These are phyloP conservation scores for Wickerhamomyces alni DNA, from an alignment of 805 yeast genomes.

Conservation along the genomic window DNA sequence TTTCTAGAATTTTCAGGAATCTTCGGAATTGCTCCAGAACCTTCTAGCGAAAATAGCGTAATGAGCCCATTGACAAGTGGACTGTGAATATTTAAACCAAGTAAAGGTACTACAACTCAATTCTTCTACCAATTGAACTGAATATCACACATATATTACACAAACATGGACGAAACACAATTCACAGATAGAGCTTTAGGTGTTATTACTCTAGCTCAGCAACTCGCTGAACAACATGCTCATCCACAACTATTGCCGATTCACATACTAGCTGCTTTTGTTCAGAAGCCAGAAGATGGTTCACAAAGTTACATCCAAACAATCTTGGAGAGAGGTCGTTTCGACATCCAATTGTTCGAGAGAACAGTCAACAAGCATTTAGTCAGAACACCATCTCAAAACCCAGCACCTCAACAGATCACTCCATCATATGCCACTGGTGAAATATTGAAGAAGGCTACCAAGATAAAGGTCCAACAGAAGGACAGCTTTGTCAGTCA, in stretches of 20 bases:
- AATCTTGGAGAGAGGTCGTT: slow-evolving; percentile 77
- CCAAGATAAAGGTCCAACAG: slow-evolving; percentile 75
- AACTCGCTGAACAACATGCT: slow-evolving; percentile 77
- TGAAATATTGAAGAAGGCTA: slow-evolving; percentile 66
- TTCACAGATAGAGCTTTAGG: slow-evolving; percentile 91
- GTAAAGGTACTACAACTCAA: too few species aligned
- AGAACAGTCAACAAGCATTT: slow-evolving; percentile 74
- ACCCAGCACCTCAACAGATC: slow-evolving; percentile 82
- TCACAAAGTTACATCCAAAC: slow-evolving; percentile 69
- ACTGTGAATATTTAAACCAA: too few species aligned
- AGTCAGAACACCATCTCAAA: slow-evolving; percentile 81
- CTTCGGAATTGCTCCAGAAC: slow-evolving; percentile 3
- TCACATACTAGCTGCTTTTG: slow-evolving; percentile 89
- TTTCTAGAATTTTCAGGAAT: not conserved
- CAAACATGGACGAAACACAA: slow-evolving; percentile 48
- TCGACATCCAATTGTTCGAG: slow-evolving; percentile 78
- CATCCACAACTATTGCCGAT: slow-evolving; percentile 84
- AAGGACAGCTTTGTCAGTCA: slow-evolving; percentile 91
- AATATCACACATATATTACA: slow-evolving; percentile 3
- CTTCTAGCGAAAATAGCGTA: slow-evolving; percentile 1
- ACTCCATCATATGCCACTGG: slow-evolving; percentile 73
- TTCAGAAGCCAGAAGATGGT: slow-evolving; percentile 49
- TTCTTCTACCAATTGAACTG: too few species aligned
- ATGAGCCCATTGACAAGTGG: too few species aligned
- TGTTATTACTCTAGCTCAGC: slow-evolving; percentile 71